Conservation (phyloP, 768 basidiomycete genomes). For the Termitomyces sp. region DNA sequence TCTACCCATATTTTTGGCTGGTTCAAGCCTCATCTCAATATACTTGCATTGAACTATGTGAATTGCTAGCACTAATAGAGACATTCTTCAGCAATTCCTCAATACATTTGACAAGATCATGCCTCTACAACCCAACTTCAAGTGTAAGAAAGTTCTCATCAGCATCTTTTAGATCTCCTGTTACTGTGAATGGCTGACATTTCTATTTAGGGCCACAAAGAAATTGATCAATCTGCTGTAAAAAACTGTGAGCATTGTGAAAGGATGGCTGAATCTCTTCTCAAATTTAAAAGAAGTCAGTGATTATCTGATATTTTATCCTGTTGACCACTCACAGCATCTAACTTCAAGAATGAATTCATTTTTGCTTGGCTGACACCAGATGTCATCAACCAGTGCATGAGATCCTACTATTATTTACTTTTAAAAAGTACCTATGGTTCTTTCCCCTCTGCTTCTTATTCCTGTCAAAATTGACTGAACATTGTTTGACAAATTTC, state of each 20-base stretch:
- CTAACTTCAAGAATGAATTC: constrained; percentile 7
- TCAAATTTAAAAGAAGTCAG: neutral
- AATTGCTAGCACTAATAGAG: constrained; percentile 24
- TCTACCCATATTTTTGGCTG: constrained; percentile 31
- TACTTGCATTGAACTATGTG: constrained; percentile 24
- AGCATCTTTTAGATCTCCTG: constrained; percentile 7
- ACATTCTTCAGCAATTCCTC: constrained; percentile 30
- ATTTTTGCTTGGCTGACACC: constrained; percentile 10
- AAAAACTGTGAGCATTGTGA: constrained; percentile 13
- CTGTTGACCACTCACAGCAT: neutral
- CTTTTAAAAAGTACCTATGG: constrained; percentile 5
- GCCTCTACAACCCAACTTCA: constrained; percentile 25
- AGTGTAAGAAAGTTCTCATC: constrained; percentile 10
- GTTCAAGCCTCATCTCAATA: constrained; percentile 18
- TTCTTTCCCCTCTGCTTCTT: neutral
- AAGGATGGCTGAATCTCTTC: constrained; percentile 6
- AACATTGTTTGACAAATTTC: constrained; percentile 1
- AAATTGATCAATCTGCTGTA: constrained; percentile 21
- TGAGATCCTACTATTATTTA: constrained; percentile 5
- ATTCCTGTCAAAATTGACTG: neutral
- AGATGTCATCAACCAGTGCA: constrained; percentile 11
- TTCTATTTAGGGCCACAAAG: constrained; percentile 23
- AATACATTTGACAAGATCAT: constrained; percentile 31
- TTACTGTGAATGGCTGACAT: constrained; percentile 19
- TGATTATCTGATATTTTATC: neutral